phyloP scores from a whole-genome alignment of 2,329 filamentous ascomycete species.

The Zalaria sp. region DNA sequence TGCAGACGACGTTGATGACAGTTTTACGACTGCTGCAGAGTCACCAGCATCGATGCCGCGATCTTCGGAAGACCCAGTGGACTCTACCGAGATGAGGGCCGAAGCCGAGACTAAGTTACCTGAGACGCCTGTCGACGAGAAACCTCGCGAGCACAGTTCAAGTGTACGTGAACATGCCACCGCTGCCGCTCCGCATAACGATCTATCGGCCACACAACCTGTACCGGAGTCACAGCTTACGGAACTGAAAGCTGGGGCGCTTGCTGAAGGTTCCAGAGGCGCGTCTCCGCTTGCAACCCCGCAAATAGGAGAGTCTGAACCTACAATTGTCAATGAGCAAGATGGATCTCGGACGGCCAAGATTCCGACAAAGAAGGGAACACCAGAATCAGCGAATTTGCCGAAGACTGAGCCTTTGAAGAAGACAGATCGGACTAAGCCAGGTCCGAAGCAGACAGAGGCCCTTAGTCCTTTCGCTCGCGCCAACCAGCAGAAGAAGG shows the following conservation, averaged over 20 bases:
- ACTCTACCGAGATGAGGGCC: too few relatives aligned
- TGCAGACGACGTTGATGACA: conserved; percentile 14
- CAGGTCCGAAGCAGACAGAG: conserved; percentile 20
- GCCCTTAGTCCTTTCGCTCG: conserved; percentile 17
- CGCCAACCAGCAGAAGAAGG: conserved; percentile 9
- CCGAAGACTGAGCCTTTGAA: neutral
- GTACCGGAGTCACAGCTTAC: too few relatives aligned
- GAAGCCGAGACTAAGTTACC: neutral
- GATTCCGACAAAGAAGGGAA: too few relatives aligned
- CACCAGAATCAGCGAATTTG: neutral
- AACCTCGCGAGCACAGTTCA: neutral
- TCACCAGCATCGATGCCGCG: conserved; percentile 7
- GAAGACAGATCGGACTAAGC: conserved; percentile 10
- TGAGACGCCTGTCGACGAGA: conserved; percentile 1
- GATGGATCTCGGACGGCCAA: too few relatives aligned
- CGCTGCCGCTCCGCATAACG: too few relatives aligned
- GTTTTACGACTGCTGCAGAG: conserved; percentile 17
- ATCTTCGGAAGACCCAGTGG: neutral
- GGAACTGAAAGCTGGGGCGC: too few relatives aligned
- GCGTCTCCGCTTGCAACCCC: too few relatives aligned
- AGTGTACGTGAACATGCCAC: too few relatives aligned
- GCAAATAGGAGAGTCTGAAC: too few relatives aligned
- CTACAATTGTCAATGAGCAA: too few relatives aligned
- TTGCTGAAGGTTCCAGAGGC: too few relatives aligned
- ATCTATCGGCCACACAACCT: too few relatives aligned